phyloP scores from a whole-genome alignment of 495 filamentous ascomycete species.

The Articulospora tetracladia region DNA sequence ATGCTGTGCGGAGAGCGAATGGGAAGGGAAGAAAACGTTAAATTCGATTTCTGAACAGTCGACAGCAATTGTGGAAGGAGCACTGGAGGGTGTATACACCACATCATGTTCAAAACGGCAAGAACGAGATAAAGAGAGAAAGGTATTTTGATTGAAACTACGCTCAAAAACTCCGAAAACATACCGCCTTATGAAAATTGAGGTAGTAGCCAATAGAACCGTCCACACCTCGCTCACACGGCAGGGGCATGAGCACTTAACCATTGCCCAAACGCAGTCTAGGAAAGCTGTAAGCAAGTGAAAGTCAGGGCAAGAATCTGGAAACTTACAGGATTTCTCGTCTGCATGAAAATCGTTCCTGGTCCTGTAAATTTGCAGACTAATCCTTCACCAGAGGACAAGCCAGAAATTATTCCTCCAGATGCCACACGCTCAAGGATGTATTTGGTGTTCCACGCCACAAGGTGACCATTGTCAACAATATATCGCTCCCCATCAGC shows the following conservation, averaged over 20 bases:
- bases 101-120: too few species aligned
- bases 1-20: background rate
- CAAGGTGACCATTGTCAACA: constrained; percentile 92
- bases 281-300: background rate
- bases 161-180: constrained; percentile 6
- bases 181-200: background rate
- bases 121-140: background rate
- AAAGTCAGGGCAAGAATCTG: background rate
- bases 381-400: constrained; percentile 78
- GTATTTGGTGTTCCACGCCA: constrained; percentile 97
- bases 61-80: background rate
- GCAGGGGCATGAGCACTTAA: constrained; percentile 18
- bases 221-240: constrained; percentile 1
- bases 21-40: background rate
- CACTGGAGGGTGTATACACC: background rate
- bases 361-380: constrained; percentile 94
- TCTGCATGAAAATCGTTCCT: constrained; percentile 91
- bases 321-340: constrained; percentile 68
- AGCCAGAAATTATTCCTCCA: constrained; percentile 79
- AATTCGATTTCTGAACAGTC: background rate
- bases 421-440: constrained; percentile 82
- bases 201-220: background rate
- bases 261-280: constrained; percentile 24
- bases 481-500: constrained; percentile 78
- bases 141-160: background rate